A percentile compares a stretch with the other conserved stretches of the same genome.
phyloP scores from a whole-genome alignment of 148 eudicot species.

The Silene uniflora region DNA sequence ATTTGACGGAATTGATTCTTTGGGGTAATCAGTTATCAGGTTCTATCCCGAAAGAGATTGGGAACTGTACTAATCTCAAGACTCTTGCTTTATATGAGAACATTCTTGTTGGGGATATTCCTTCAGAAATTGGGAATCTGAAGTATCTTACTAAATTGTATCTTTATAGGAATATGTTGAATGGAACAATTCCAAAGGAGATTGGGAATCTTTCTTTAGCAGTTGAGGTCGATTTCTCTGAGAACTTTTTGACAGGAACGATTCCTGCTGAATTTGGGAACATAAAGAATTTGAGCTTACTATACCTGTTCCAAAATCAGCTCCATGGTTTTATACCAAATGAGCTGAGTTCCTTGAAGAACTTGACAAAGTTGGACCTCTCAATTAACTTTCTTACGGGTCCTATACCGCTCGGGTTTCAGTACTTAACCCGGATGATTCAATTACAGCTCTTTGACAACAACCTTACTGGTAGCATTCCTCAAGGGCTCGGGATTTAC shows the following conservation, averaged over 20 bases:
- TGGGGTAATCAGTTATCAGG: slow-evolving; percentile 75
- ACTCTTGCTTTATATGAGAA: slow-evolving; percentile 83
- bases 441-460: slow-evolving; percentile 82
- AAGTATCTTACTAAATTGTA: slow-evolving; percentile 49
- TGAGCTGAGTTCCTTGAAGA: slow-evolving; percentile 55
- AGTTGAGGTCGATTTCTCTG: slow-evolving; percentile 78
- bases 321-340: slow-evolving; percentile 67
- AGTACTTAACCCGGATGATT: slow-evolving; percentile 50
- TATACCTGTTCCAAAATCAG: slow-evolving; percentile 75
- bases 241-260: slow-evolving; percentile 63
- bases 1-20: slow-evolving; percentile 63
- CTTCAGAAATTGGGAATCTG: slow-evolving; percentile 61
- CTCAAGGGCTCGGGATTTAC: slow-evolving; percentile 61
- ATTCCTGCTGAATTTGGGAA: slow-evolving; percentile 69
- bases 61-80: slow-evolving; percentile 66
- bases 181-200: slow-evolving; percentile 79
- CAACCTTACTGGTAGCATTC: slow-evolving; percentile 61
- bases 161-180: slow-evolving; percentile 69
- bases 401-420: slow-evolving; percentile 71
- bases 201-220: slow-evolving; percentile 78
- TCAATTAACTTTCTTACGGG: slow-evolving; percentile 82
- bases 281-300: slow-evolving; percentile 51
- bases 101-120: slow-evolving; percentile 73
- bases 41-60: slow-evolving; percentile 67
- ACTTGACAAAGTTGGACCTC: slow-evolving; percentile 74